Percentiles rank a stretch among this genome's conserved stretches.
phyloP scores from a whole-genome alignment of 495 filamentous ascomycete genomes.

The Podospora sp. region DNA sequence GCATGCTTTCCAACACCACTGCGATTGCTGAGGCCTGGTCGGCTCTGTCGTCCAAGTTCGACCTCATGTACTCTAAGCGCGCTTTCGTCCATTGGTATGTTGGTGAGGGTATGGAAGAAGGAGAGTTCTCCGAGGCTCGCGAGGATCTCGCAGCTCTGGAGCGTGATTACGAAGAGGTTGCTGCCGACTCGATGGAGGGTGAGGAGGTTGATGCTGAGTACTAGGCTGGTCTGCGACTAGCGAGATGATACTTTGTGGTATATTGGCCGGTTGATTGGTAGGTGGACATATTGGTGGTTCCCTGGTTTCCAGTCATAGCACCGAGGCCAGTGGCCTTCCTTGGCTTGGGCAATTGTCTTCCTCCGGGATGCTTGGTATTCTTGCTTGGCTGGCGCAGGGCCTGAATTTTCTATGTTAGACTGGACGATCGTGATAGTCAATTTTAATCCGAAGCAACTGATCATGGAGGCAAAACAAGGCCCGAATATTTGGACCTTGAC shows the following conservation, averaged over 20 bases:
- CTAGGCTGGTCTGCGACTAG: slow-evolving; percentile 53
- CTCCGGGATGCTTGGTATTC: slow-evolving; percentile 31
- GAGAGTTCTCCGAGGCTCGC: slow-evolving; percentile 98
- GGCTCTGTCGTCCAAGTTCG: slow-evolving; percentile 96
- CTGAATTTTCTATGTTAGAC: slow-evolving; percentile 37
- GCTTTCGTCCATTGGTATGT: slow-evolving; percentile 99
- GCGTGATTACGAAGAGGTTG: slow-evolving; percentile 99
- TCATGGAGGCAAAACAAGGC: slow-evolving; percentile 4
- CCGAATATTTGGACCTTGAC: neutral
- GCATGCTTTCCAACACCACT: slow-evolving; percentile 99
- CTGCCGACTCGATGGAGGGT: slow-evolving; percentile 88
- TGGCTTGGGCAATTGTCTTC: slow-evolving; percentile 30
- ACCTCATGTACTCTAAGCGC: slow-evolving; percentile 99
- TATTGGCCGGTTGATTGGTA: slow-evolving; percentile 21
- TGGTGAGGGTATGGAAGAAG: slow-evolving; percentile 99
- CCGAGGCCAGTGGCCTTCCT: slow-evolving; percentile 24
- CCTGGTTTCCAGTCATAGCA: slow-evolving; percentile 22
- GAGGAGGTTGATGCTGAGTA: slow-evolving; percentile 95
- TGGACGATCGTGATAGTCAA: slow-evolving; percentile 36
- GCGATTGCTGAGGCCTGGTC: slow-evolving; percentile 99
- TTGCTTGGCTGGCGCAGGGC: slow-evolving; percentile 35
- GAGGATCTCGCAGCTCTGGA: slow-evolving; percentile 97
- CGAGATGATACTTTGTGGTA: slow-evolving; percentile 19
- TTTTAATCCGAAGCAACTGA: slow-evolving; percentile 33
- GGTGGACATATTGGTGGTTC: slow-evolving; percentile 22